These are phyloP conservation scores for Fusarium virguliforme DNA, from an alignment of 2,329 filamentous ascomycete species.

Conservation along the genomic window DNA sequence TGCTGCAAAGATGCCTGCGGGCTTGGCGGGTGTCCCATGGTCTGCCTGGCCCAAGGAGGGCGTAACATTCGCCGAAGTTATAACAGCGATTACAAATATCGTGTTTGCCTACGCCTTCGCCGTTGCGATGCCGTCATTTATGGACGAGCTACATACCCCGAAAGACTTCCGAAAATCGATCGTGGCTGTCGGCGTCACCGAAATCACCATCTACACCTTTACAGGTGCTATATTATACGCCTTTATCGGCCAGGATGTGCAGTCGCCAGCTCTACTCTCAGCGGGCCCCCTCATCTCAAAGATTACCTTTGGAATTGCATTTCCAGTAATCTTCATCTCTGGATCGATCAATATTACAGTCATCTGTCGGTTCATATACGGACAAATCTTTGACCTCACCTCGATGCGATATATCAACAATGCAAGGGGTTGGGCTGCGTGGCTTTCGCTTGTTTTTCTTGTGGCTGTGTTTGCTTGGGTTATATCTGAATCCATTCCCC, in stretches of 20 bases:
- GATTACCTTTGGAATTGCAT: constrained; percentile 73
- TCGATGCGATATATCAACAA: constrained; percentile 59
- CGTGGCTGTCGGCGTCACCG: constrained; percentile 44
- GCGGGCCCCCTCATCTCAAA: constrained; percentile 70
- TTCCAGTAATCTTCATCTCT: background rate
- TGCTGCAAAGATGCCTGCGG: background rate
- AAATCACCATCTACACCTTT: constrained; percentile 69
- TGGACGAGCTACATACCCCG: constrained; percentile 17
- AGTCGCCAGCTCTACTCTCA: constrained; percentile 75
- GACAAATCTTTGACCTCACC: constrained; percentile 54
- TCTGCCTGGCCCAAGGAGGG: constrained; percentile 14
- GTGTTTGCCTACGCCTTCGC: constrained; percentile 19
- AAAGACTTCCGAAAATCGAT: constrained; percentile 67
- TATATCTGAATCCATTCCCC: constrained; percentile 78
- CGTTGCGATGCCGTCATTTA: constrained; percentile 12
- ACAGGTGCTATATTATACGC: constrained; percentile 76
- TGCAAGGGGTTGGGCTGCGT: constrained; percentile 60
- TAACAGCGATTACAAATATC: constrained; percentile 6
- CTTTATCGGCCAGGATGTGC: constrained; percentile 72
- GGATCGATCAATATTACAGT: constrained; percentile 73
- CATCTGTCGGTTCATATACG: constrained; percentile 57
- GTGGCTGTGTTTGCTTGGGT: constrained; percentile 77
- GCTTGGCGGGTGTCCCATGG: background rate
- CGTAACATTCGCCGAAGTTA: background rate
- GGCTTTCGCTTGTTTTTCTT: constrained; percentile 70